Conservation (phyloP, 2,329 filamentous ascomycete species). For the Neofusicoccum umdonicola region DNA sequence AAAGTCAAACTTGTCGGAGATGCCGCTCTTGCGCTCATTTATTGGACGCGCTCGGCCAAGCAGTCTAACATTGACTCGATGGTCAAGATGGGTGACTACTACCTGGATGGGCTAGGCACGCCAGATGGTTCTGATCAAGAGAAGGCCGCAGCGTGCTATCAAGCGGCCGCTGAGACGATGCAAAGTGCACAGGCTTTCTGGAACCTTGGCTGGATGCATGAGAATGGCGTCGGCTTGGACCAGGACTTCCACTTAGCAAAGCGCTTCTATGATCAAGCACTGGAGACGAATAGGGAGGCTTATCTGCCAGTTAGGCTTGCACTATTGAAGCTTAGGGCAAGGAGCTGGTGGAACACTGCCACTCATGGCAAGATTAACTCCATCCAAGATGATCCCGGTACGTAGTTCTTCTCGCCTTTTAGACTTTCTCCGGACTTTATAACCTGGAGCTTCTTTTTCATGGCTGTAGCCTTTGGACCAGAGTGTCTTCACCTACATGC, state of each 20-base stretch:
- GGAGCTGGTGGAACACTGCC: constrained; percentile 92
- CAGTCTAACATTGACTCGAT: constrained; percentile 91
- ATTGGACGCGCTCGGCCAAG: constrained; percentile 92
- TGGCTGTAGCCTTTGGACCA: no score
- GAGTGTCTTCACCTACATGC: no score
- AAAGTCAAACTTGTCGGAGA: constrained; percentile 54
- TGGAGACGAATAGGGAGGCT: constrained; percentile 87
- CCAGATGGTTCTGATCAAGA: constrained; percentile 57
- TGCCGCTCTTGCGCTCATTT: constrained; percentile 72
- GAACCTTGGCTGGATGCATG: constrained; percentile 99
- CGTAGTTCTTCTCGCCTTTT: neutral
- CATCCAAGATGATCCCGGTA: constrained; percentile 85
- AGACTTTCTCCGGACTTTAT: neutral
- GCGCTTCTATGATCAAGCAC: constrained; percentile 87
- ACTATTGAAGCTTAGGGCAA: constrained; percentile 75
- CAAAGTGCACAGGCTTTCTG: constrained; percentile 93
- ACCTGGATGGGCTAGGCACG: constrained; percentile 77
- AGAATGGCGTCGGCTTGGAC: constrained; percentile 87
- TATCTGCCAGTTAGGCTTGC: constrained; percentile 91
- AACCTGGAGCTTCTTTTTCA: no score
- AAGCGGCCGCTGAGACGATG: constrained; percentile 84
- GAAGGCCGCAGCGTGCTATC: constrained; percentile 91
- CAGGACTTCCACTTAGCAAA: constrained; percentile 98
- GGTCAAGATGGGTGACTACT: constrained; percentile 99
- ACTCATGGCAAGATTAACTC: constrained; percentile 89